Evolutionary conservation across 2,329 filamentous ascomycete species (phyloP).

Genomic region (Scopulariopsis brevicaulis): DNA sequence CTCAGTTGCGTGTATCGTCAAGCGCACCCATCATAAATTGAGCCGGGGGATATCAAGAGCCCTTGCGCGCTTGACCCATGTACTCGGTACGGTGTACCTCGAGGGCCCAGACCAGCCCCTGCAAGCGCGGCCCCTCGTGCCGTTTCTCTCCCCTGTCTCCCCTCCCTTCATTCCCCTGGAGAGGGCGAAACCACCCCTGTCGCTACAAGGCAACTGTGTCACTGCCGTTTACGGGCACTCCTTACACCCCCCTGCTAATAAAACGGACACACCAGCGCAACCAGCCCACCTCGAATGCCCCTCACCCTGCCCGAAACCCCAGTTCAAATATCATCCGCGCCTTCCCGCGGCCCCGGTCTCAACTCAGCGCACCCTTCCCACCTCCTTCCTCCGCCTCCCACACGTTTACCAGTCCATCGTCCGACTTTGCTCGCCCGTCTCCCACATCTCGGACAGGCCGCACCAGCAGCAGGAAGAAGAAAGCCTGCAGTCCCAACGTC

Average conservation of each 20-base stretch:
- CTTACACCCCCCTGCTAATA: constrained; percentile 4
- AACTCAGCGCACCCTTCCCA: neutral
- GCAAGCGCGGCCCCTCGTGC: neutral
- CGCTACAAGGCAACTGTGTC: neutral
- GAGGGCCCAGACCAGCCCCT: neutral
- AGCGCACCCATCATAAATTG: no score
- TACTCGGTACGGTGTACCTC: no score
- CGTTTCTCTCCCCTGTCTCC: constrained; percentile 1
- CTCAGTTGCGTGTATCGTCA: no score
- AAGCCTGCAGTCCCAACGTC: neutral
- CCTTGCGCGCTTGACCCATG: no score
- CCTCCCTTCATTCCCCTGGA: constrained; percentile 4
- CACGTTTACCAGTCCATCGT: neutral
- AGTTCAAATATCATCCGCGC: neutral
- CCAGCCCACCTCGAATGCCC: neutral
- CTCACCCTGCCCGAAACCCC: neutral
- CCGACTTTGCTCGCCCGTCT: neutral
- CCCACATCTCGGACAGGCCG: neutral
- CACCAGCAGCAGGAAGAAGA: neutral
- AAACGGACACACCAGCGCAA: neutral
- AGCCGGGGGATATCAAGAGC: no score
- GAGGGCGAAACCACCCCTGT: neutral
- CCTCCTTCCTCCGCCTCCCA: neutral
- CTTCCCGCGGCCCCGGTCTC: neutral
- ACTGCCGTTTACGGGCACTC: neutral